Evolutionary conservation across 2,329 filamentous ascomycete genomes (phyloP).

Genomic region (Neopestalotiopsis sp.): DNA sequence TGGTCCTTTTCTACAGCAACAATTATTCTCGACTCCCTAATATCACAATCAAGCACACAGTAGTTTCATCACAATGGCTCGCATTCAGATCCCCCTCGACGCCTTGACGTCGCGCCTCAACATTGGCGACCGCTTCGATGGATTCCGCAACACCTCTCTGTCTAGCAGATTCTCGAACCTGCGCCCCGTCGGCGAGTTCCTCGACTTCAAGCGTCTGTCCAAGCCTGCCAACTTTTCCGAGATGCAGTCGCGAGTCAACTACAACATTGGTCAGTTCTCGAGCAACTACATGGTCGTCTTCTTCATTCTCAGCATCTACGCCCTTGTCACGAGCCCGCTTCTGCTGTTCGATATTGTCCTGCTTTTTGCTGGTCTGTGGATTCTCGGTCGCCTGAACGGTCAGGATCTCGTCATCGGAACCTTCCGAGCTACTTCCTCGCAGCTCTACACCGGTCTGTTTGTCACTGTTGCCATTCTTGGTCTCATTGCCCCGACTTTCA

Average conservation of each 20-base stretch:
- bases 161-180: conserved; percentile 89
- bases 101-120: conserved; percentile 90
- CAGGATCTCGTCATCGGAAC: conserved; percentile 86
- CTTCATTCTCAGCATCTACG: conserved; percentile 94
- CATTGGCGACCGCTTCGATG: conserved; percentile 81
- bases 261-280: conserved; percentile 96
- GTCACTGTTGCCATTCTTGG: conserved; percentile 84
- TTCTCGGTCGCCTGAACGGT: conserved; percentile 89
- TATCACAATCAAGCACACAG: neutral
- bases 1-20: neutral
- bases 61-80: conserved; percentile 64
- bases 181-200: conserved; percentile 88
- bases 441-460: conserved; percentile 90
- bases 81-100: conserved; percentile 92
- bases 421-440: conserved; percentile 83
- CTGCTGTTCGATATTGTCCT: conserved; percentile 93
- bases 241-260: conserved; percentile 90
- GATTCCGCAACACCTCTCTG: conserved; percentile 79
- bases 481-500: conserved; percentile 82
- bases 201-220: conserved; percentile 93
- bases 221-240: conserved; percentile 93
- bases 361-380: conserved; percentile 83
- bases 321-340: conserved; percentile 82
- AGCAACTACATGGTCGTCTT: conserved; percentile 98
- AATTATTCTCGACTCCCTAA: neutral